Percentiles rank a stretch among this genome's conserved stretches.
Evolutionary conservation across 306 rosid species (phyloP).

Genomic region (Begonia masoniana): DNA sequence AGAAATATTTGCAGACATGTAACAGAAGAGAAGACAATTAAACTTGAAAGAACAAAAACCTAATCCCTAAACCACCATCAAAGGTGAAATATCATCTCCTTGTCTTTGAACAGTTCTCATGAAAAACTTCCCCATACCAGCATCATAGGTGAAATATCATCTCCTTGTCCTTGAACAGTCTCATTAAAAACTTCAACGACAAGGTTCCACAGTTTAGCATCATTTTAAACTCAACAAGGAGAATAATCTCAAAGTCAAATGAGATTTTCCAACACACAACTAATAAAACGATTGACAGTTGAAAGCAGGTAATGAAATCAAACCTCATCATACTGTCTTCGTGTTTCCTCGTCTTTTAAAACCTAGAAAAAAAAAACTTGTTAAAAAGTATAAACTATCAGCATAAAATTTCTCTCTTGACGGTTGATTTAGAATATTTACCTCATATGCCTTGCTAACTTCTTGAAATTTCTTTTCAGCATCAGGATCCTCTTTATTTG

Average conservation of each 20-base stretch:
- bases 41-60: not conserved
- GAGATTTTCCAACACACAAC: too few species aligned
- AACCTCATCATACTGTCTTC: conserved; percentile 76
- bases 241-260: too few species aligned
- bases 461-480: conserved; percentile 95
- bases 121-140: too few species aligned
- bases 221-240: too few species aligned
- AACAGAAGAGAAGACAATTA: not conserved
- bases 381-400: not conserved
- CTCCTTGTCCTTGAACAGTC: too few species aligned
- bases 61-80: too few species aligned
- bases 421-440: conserved; percentile 5
- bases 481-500: conserved; percentile 84
- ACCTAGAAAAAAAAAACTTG: conserved; percentile 26
- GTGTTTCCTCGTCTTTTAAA: conserved; percentile 76
- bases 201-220: too few species aligned
- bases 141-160: too few species aligned
- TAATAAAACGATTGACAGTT: too few species aligned
- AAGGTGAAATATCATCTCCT: too few species aligned
- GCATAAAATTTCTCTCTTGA: not conserved
- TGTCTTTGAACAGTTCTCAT: too few species aligned
- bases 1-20: not conserved
- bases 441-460: conserved; percentile 89
- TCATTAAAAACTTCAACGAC: too few species aligned
- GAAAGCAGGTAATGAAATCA: not conserved